Base-by-base conservation (phyloP, 257 asterid species). In the Anisodus tanguticus region DNA sequence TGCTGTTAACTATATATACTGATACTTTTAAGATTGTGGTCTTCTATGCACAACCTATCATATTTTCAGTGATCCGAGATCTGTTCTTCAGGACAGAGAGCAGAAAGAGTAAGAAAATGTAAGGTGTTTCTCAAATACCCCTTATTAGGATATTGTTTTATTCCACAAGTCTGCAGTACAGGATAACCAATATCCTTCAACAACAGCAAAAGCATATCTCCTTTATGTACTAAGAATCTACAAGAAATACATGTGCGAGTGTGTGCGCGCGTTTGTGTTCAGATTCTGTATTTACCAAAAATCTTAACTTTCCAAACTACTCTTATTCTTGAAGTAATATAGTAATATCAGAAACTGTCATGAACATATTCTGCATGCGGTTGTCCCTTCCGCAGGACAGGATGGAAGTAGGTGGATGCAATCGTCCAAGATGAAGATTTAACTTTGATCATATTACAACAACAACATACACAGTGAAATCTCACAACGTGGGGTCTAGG, bases 331-430 rank as follows among this genome's bases (percentile, higher is more conserved):
- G 17, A 16, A 43, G 79, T 70, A 72, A n/a, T 13, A 72, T 22
- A 72, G 41, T 10, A 72, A 45, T 72, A 19, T 12, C 80, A n/a
- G 37, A 72, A 45, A 45, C 80, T 72, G 55, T 45, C 39, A 6
- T 47, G 47, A 19, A 72, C 59, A 72, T 45, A 45, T n/a, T 72
- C 59, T 47, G n/a, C n/a, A 72, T 47, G 80, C 11, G 9, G 41
- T 31, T 31, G 35, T 47, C 58, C n/a, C 41, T 72, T 71, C 80
- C 57, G 47, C 4, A 59, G 80, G 41, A 47, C 80, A 72, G 76
- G 51, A 67, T 37, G 47, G 4, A 11, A 37, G 74, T 67, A 13
- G 58, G 59, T 45, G 58, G 58, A 72, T 72, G 59, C 80, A 72
- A 72, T 45, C 2, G 9, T n/a, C 22, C 39, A 45, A 51, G 41